Percentiles rank a stretch among this genome's conserved stretches.
phyloP scores from a whole-genome alignment of 2,329 filamentous ascomycete species.

The Diaporthe vaccinii region DNA sequence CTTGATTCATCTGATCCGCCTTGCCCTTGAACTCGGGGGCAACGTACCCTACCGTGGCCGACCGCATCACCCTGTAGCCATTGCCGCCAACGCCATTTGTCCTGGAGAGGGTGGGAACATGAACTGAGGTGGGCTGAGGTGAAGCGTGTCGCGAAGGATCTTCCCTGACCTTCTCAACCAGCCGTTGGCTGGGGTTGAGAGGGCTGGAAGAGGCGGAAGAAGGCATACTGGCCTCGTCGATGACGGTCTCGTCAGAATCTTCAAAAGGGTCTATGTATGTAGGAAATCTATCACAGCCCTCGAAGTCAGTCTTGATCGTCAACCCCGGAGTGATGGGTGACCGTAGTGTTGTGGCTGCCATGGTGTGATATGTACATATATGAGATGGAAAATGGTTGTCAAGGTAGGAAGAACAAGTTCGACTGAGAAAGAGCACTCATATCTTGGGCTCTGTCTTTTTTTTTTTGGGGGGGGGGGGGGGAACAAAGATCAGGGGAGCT shows the following conservation, averaged over 20 bases:
- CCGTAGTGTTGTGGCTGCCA: conserved; percentile 30
- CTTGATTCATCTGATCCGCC: conserved; percentile 87
- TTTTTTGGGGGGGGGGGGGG: too few relatives aligned
- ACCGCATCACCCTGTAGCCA: conserved; percentile 82
- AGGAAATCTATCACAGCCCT: conserved; percentile 48
- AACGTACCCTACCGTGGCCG: conserved; percentile 93
- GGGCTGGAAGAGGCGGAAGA: conserved; percentile 43
- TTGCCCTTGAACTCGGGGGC: conserved; percentile 96
- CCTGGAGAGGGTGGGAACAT: conserved; percentile 70
- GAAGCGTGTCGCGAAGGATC: conserved; percentile 78
- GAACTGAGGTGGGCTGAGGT: conserved; percentile 89
- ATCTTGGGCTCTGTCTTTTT: neutral
- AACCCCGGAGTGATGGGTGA: conserved; percentile 42
- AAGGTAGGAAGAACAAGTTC: neutral
- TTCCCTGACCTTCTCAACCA: conserved; percentile 49
- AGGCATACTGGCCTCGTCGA: conserved; percentile 46
- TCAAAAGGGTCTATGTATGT: conserved; percentile 51
- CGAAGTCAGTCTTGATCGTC: conserved; percentile 51
- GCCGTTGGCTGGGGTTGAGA: conserved; percentile 44
- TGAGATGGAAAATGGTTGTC: neutral
- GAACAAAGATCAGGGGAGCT: neutral
- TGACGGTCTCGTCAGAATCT: conserved; percentile 47
- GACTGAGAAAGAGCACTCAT: neutral
- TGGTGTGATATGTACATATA: conserved; percentile 6
- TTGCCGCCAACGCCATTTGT: conserved; percentile 62